Percentiles rank a stretch among this genome's conserved stretches.
Evolutionary conservation across 1,284 basidiomycete genomes (phyloP).

Genomic region (Irpex rosettiformis): DNA sequence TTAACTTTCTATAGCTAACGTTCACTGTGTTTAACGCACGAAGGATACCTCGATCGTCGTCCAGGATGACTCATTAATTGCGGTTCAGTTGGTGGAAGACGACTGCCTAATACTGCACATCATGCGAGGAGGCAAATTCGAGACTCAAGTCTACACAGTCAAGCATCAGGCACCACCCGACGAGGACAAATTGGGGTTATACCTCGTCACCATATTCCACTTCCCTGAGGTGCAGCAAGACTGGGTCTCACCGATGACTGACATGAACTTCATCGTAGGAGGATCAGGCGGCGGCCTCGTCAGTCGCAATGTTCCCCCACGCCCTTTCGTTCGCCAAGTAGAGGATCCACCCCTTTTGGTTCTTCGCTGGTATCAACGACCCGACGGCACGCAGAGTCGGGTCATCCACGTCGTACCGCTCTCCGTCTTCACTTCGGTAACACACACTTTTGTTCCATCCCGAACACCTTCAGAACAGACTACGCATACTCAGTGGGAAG

Average conservation of each 20-base stretch:
- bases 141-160: background rate
- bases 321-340: background rate
- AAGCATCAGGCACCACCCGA: background rate
- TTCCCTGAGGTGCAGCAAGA: background rate
- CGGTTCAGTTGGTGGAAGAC: background rate
- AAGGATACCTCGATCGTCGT: background rate
- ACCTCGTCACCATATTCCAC: background rate
- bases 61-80: background rate
- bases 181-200: background rate
- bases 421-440: background rate
- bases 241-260: background rate
- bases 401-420: background rate
- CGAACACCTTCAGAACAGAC: background rate
- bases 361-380: background rate
- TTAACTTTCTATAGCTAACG: background rate
- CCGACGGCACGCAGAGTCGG: background rate
- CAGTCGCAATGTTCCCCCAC: background rate
- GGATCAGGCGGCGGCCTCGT: background rate
- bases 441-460: background rate
- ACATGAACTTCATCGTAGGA: background rate
- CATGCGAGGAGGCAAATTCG: background rate
- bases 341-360: background rate
- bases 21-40: too few relatives aligned
- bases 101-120: background rate
- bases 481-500: background rate